Evolutionary conservation across 768 basidiomycete species (phyloP).

Genomic region (Boletus patriciae): DNA sequence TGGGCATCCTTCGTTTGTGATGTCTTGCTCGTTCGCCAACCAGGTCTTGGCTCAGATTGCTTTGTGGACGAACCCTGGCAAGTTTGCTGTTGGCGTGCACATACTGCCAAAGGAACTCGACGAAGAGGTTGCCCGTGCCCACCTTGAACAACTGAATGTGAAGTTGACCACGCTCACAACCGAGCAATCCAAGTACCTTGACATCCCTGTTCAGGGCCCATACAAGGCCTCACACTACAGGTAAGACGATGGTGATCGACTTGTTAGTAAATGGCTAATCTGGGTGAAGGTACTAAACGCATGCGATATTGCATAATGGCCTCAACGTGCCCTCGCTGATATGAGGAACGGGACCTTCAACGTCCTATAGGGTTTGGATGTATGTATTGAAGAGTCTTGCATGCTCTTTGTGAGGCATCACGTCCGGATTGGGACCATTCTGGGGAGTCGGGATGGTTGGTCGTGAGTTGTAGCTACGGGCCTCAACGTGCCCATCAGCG

Average conservation of each 20-base stretch:
- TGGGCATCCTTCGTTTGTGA: constrained; percentile 98
- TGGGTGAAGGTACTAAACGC: constrained; percentile 30
- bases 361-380: constrained; percentile 49
- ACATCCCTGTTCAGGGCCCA: constrained; percentile 80
- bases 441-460: constrained; percentile 6
- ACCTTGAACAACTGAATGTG: constrained; percentile 88
- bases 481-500: constrained; percentile 39
- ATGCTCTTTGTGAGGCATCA: constrained; percentile 40
- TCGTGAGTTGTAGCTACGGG: constrained; percentile 22
- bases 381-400: constrained; percentile 53
- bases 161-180: constrained; percentile 78
- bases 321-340: constrained; percentile 77
- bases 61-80: constrained; percentile 89
- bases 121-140: constrained; percentile 98
- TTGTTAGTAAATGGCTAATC: not conserved
- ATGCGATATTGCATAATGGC: constrained; percentile 46
- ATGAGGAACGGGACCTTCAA: constrained; percentile 65
- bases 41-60: constrained; percentile 98
- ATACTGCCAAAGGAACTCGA: constrained; percentile 98
- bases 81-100: constrained; percentile 97
- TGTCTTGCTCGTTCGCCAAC: constrained; percentile 99
- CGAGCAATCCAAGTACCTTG: constrained; percentile 87
- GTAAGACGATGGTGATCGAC: constrained; percentile 26
- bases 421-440: constrained; percentile 18
- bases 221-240: constrained; percentile 76